phyloP scores from a whole-genome alignment of 2,329 filamentous ascomycete species.

The Pseudocercospora cruenta region DNA sequence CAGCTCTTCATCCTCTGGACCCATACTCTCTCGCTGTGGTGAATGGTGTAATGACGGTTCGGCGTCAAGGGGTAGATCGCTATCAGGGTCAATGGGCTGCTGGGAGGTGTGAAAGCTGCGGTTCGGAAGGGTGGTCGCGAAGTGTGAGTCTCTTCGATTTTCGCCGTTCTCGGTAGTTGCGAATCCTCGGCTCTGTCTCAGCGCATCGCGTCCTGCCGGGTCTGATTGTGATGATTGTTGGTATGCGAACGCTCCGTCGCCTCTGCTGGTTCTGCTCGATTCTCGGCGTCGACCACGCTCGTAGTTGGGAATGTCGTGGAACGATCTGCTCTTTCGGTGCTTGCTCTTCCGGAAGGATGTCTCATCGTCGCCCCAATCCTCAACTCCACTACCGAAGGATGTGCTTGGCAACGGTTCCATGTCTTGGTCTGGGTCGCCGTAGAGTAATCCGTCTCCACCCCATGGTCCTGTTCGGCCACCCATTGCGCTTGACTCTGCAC shows the following conservation, averaged over 20 bases:
- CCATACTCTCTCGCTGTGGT: constrained; percentile 35
- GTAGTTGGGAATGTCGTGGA: constrained; percentile 93
- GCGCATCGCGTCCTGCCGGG: constrained; percentile 36
- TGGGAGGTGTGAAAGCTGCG: constrained; percentile 32
- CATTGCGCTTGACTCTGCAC: constrained; percentile 35
- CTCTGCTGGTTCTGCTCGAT: constrained; percentile 54
- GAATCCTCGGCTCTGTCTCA: constrained; percentile 37
- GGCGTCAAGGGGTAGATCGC: constrained; percentile 37
- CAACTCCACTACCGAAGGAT: constrained; percentile 35
- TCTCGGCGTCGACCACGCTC: constrained; percentile 39
- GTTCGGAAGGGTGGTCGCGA: constrained; percentile 42
- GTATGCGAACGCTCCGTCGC: constrained; percentile 41
- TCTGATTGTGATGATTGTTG: constrained; percentile 25
- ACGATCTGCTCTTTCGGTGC: constrained; percentile 59
- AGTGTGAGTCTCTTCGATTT: constrained; percentile 56
- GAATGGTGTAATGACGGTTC: constrained; percentile 30
- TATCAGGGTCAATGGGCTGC: constrained; percentile 27
- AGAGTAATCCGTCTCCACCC: constrained; percentile 41
- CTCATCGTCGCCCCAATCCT: constrained; percentile 26
- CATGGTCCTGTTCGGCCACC: constrained; percentile 51
- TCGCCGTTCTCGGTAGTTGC: constrained; percentile 41
- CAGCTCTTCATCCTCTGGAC: constrained; percentile 82
- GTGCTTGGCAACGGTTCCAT: constrained; percentile 40
- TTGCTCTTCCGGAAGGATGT: constrained; percentile 29
- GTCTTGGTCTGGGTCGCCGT: constrained; percentile 31